Evolutionary conservation across 192 early-diverging fungal species (phyloP).

Genomic region (Backusella australiensis): DNA sequence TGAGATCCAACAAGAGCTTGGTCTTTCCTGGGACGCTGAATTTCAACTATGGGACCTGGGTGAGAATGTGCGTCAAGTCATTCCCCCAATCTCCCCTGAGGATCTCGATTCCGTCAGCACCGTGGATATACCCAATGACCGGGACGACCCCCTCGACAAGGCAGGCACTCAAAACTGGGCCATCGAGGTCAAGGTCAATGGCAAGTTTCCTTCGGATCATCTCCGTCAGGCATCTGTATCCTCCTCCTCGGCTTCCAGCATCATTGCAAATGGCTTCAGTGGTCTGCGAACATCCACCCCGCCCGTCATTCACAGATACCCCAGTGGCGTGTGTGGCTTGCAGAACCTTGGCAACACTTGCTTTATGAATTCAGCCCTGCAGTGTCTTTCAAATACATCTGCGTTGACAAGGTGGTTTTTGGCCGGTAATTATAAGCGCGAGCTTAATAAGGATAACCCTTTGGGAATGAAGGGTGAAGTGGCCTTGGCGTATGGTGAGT

Average conservation of each 20-base stretch:
- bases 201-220: neutral
- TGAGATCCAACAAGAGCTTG: neutral
- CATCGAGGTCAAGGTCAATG: neutral
- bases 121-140: neutral
- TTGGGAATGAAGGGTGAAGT: constrained; percentile 74
- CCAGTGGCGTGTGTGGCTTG: constrained; percentile 62
- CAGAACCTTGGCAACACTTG: constrained; percentile 89
- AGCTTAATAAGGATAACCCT: constrained; percentile 71
- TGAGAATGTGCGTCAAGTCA: too few relatives aligned
- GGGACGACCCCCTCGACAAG: neutral
- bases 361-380: constrained; percentile 91
- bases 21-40: neutral
- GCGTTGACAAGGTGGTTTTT: constrained; percentile 66
- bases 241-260: constrained; percentile 17
- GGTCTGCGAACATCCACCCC: neutral
- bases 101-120: too few relatives aligned
- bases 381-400: constrained; percentile 79
- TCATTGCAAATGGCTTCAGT: constrained; percentile 17
- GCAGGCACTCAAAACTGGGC: neutral
- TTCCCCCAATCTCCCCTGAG: too few relatives aligned
- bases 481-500: constrained; percentile 63
- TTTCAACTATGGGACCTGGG: neutral
- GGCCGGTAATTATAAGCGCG: constrained; percentile 47
- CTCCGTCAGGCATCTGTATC: neutral
- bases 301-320: constrained; percentile 11